Evolutionary conservation across 163 green algal genomes (phyloP), one percentile per base, ranked within the genome.

Genomic region (Scenedesmus sp.): DNA sequence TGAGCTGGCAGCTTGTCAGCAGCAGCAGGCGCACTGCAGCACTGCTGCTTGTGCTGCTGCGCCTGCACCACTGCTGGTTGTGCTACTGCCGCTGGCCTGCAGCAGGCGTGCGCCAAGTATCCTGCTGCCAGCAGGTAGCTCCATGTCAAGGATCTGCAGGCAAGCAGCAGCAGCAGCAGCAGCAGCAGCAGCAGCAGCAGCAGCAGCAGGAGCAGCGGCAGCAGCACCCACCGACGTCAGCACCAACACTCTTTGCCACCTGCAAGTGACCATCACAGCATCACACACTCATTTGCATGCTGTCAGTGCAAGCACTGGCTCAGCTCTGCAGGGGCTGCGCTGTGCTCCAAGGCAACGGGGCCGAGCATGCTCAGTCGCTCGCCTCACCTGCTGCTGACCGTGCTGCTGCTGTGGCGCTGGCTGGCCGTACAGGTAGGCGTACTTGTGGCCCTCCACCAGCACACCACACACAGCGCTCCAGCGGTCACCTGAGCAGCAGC

Each of bases 371-470:
- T 9, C 33, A 24, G 4, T 33, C n/a, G n/a, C n/a, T n/a, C n/a
- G 59, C 6, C 79, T 43, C 76, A 94, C 92, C 91, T 94, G 92
- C 89, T 95, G 93, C 83, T 83, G 78, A 26, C 92, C 93, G 86
- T 93, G 89, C 81, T 86, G 81, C 37, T 84, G 22, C 20, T 24
- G 22, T 44, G 68, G n/a, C 7, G 46, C 1, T 7, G 86, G 90
- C 15, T 18, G 26, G 61, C 91, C 92, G 86, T 95, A 95, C 53
- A 94, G 56, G 78, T 94, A 95, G 49, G 89, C 86, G 83, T 94
- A 95, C 72, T 91, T 90, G 65, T 85, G 65, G 37, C 83, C 89
- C 78, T 95, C 93, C 56, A 95, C 91, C n/a, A 95, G 92, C 73
- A 94, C 93, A 12, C 90, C 92, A 20, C 86, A 85, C 53, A 95